A percentile compares a stretch with the other conserved stretches of the same genome.
Conservation (phyloP, 768 basidiomycete genomes). For the Suillus alpinus region DNA sequence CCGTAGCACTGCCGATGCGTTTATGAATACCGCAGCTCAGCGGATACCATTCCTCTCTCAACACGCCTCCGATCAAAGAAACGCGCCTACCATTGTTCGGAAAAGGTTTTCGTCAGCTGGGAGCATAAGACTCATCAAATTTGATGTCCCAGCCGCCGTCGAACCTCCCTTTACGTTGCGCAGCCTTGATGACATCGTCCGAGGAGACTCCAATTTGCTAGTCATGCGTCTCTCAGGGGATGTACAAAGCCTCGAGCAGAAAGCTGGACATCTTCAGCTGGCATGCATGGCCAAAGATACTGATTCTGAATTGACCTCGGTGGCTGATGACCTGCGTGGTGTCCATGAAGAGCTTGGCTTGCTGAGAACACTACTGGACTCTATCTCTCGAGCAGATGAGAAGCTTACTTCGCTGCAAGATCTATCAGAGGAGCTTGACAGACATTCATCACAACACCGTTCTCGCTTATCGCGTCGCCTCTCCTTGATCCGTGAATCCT, state of each 20-base stretch:
- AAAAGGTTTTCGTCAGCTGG: slow-evolving; percentile 35
- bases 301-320: slow-evolving; percentile 40
- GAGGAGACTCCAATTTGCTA: slow-evolving; percentile 67
- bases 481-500: slow-evolving; percentile 50
- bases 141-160: slow-evolving; percentile 30
- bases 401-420: slow-evolving; percentile 34
- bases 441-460: slow-evolving; percentile 32
- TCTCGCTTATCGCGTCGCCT: slow-evolving; percentile 44
- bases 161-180: slow-evolving; percentile 56
- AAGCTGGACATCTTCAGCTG: slow-evolving; percentile 47
- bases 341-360: slow-evolving; percentile 39
- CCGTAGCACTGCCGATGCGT: slow-evolving; percentile 43
- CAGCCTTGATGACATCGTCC: slow-evolving; percentile 62
- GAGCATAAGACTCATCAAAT: slow-evolving; percentile 34
- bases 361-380: slow-evolving; percentile 36
- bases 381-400: slow-evolving; percentile 24
- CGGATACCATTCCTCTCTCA: slow-evolving; percentile 59
- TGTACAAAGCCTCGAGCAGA: slow-evolving; percentile 47
- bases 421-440: slow-evolving; percentile 37
- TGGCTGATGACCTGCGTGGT: slow-evolving; percentile 36
- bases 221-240: slow-evolving; percentile 60
- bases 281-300: slow-evolving; percentile 53
- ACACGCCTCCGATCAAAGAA: slow-evolving; percentile 9
- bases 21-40: slow-evolving; percentile 45
- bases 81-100: slow-evolving; percentile 23